Evolutionary conservation across 1,139 yeast genomes (phyloP).

Genomic region (Candida sp.): DNA sequence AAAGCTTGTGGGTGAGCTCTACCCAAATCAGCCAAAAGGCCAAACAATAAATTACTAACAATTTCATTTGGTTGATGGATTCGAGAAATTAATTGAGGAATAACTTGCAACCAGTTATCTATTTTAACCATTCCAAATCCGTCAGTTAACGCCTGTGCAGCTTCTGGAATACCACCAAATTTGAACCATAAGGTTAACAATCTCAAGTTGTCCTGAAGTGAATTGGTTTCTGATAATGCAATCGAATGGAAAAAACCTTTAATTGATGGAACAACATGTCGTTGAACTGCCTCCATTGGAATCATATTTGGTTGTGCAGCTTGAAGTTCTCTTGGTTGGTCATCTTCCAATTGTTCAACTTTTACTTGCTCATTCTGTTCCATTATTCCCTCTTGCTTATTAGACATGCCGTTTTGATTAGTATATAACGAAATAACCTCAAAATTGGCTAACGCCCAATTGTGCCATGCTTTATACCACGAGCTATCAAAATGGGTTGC

Average conservation of each 20-base stretch:
- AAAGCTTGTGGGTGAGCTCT: conserved; percentile 97
- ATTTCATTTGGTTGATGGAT: conserved; percentile 92
- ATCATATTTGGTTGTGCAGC: conserved; percentile 22
- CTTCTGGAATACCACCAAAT: conserved; percentile 91
- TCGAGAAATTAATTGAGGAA: conserved; percentile 94
- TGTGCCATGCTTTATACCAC: conserved; percentile 99
- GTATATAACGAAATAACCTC: conserved; percentile 80
- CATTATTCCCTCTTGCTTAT: conserved; percentile 20
- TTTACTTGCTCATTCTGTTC: conserved; percentile 19
- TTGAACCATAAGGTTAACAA: conserved; percentile 92
- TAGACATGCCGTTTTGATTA: conserved; percentile 30
- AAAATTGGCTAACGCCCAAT: conserved; percentile 98
- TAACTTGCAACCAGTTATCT: conserved; percentile 93
- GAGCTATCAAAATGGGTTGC: conserved; percentile 92
- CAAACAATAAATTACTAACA: conserved; percentile 77
- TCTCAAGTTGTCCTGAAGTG: conserved; percentile 89
- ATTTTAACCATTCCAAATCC: conserved; percentile 88
- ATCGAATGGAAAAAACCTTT: conserved; percentile 96
- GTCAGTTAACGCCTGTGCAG: conserved; percentile 86
- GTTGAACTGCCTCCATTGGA: conserved; percentile 62
- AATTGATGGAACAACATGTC: conserved; percentile 93
- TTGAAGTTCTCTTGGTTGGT: conserved; percentile 6
- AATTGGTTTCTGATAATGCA: conserved; percentile 79
- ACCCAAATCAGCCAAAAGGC: conserved; percentile 83
- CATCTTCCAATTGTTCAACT: conserved; percentile 10